phyloP scores from a whole-genome alignment of 352 stramenopile genomes.

The Pythium sp. region DNA sequence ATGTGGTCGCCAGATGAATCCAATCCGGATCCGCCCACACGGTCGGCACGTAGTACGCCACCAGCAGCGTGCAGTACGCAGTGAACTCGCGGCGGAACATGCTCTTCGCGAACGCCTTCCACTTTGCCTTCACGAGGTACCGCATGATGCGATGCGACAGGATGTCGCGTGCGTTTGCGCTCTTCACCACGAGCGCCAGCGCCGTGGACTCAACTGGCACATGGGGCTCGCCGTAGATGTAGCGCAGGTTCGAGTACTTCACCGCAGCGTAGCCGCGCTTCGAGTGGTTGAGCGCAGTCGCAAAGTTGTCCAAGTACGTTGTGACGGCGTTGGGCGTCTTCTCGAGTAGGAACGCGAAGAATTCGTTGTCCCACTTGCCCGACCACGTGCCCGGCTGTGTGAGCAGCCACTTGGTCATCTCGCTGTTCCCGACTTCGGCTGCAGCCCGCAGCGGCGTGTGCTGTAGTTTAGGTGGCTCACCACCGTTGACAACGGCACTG shows the following conservation, averaged over 20 bases:
- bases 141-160: constrained; percentile 57
- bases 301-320: constrained; percentile 56
- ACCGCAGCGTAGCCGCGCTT: constrained; percentile 44
- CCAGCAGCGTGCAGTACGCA: constrained; percentile 44
- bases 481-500: constrained; percentile 1
- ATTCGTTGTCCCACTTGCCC: constrained; percentile 35
- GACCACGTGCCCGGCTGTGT: constrained; percentile 36
- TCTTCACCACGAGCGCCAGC: constrained; percentile 36
- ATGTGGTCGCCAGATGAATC: constrained; percentile 30
- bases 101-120: constrained; percentile 44
- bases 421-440: constrained; percentile 53
- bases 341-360: constrained; percentile 52
- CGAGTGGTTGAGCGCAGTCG: constrained; percentile 41
- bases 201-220: constrained; percentile 45
- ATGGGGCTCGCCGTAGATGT: constrained; percentile 52
- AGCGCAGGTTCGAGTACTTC: constrained; percentile 41
- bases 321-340: constrained; percentile 39
- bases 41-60: constrained; percentile 53
- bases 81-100: constrained; percentile 56
- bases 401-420: constrained; percentile 52
- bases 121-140: constrained; percentile 54
- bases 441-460: constrained; percentile 48
- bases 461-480: neutral
- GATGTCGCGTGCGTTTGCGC: constrained; percentile 33
- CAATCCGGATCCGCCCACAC: constrained; percentile 56